phyloP scores from a whole-genome alignment of 768 basidiomycete species.

The Boletus vinaceobasis region DNA sequence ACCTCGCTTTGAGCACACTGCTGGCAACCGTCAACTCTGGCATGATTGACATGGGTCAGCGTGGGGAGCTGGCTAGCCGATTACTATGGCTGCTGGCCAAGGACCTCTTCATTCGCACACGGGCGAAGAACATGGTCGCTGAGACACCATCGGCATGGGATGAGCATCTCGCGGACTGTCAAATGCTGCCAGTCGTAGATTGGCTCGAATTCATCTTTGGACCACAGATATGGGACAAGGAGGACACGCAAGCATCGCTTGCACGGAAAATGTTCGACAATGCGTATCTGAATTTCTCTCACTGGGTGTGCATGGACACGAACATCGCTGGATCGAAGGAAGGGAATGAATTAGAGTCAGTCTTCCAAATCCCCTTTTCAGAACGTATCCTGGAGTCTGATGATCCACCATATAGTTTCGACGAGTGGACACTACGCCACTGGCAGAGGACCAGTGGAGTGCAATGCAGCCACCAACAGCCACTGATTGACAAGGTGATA shows the following conservation, averaged over 20 bases:
- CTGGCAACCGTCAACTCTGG: not conserved
- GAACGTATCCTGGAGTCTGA: too few species aligned
- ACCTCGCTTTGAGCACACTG: not conserved
- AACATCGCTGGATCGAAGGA: not conserved
- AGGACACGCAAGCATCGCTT: too few species aligned
- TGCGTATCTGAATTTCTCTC: not conserved
- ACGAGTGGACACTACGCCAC: constrained; percentile 8
- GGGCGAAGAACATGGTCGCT: not conserved
- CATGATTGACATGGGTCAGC: not conserved
- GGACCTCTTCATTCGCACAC: constrained; percentile 1
- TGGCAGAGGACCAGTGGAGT: constrained; percentile 14
- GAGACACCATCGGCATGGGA: constrained; percentile 4
- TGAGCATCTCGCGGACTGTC: constrained; percentile 6
- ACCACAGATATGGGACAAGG: too few species aligned
- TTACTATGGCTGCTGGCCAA: constrained; percentile 9
- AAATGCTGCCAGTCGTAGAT: constrained; percentile 10
- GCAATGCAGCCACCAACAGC: constrained; percentile 13
- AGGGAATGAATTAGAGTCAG: not conserved
- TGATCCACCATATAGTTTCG: too few species aligned
- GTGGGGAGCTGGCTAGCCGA: not conserved
- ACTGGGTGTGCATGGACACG: not conserved
- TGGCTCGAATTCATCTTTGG: not conserved
- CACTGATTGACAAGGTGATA: constrained; percentile 15
- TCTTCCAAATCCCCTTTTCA: not conserved
- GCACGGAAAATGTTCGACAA: not conserved